Conservation (phyloP, 225 moss, liverwort and hornwort species). For the Thuidium tamariscinum region DNA sequence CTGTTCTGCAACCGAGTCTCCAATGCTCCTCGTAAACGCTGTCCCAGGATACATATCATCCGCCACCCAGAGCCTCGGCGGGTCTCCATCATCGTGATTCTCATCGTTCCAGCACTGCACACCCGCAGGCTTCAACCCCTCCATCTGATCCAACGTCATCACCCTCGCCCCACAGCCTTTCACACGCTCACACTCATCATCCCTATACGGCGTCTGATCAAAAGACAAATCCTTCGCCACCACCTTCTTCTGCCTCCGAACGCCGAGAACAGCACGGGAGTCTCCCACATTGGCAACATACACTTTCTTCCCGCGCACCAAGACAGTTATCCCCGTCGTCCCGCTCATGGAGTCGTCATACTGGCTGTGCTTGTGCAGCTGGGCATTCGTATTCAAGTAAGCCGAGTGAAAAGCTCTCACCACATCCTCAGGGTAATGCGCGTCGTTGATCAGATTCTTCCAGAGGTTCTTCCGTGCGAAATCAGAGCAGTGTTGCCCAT, state of each 20-base stretch:
- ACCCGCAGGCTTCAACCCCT: constrained; percentile 71
- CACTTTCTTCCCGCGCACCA: constrained; percentile 74
- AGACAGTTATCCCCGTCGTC: constrained; percentile 79
- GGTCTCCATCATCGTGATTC: constrained; percentile 94
- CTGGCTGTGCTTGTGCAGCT: constrained; percentile 69
- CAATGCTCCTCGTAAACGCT: constrained; percentile 87
- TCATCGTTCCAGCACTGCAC: constrained; percentile 88
- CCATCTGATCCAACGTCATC: constrained; percentile 88
- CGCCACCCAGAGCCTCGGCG: constrained; percentile 89
- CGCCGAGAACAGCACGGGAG: constrained; percentile 82
- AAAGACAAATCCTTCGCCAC: constrained; percentile 78
- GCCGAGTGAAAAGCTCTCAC: constrained; percentile 86
- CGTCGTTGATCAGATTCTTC: constrained; percentile 66
- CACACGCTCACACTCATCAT: constrained; percentile 84
- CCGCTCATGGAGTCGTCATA: constrained; percentile 98
- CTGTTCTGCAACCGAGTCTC: constrained; percentile 83
- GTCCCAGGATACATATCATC: constrained; percentile 95
- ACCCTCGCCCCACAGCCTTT: constrained; percentile 75
- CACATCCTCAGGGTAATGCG: constrained; percentile 77
- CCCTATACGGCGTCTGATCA: constrained; percentile 94
- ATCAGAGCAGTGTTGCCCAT: constrained; percentile 84
- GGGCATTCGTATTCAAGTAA: constrained; percentile 70
- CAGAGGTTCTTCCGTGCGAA: constrained; percentile 73
- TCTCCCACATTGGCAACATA: constrained; percentile 97
- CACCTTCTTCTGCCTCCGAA: constrained; percentile 57